Base-by-base conservation (phyloP, 2,329 filamentous ascomycete genomes). In the Cladosporium sp. region DNA sequence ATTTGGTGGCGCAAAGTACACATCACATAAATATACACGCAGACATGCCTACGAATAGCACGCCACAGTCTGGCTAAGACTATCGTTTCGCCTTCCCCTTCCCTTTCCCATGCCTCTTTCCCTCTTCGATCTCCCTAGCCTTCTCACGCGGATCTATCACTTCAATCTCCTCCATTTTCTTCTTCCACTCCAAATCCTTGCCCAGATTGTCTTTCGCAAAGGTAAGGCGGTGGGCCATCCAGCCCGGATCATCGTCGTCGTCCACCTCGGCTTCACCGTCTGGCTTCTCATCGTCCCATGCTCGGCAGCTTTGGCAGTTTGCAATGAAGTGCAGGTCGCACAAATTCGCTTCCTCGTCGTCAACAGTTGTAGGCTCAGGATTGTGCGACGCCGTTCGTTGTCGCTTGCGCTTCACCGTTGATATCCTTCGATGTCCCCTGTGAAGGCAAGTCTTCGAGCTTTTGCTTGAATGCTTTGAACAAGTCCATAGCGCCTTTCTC, bases 321-420 rank as follows among this genome's bases (percentile, higher is more conserved):
- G 87, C 88, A 56, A 99, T 95, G 68, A 97, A 99, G 67, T 99
- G 93, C 30, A 99, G 73, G 67, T 97, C 93, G 64, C 93, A 99
- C 3, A 95, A 76, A 43, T 79, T 79, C 2, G 83, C 84, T 65
- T 95, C 89, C 6, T 67, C 64, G 34, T 86, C 82, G 2, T 85
- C 84, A 54, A 65, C 68, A 50, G 49, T 43, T 15, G 20, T 43
- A 11, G 43, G 12, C n/a, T 49, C 39, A 5, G 39, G 36, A 12
- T 22, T 32, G 6, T 9, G 47, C 47, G 17, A 30, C 20, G 12
- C 42, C 49, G n/a, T 48, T 49, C 3, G 43, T 30, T 12, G 36
- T 34, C 1, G 52, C n/a, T 17, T 43, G n/a, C 1, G 45, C 37
- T 4, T 57, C 49, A 11, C 20, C 44, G 3, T 47, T 53, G 2